A percentile compares a stretch with the other conserved stretches of the same genome.
These are phyloP conservation scores for Raffaelea deltoideospora DNA, from an alignment of 2,329 filamentous ascomycete species.

Conservation along the genomic window DNA sequence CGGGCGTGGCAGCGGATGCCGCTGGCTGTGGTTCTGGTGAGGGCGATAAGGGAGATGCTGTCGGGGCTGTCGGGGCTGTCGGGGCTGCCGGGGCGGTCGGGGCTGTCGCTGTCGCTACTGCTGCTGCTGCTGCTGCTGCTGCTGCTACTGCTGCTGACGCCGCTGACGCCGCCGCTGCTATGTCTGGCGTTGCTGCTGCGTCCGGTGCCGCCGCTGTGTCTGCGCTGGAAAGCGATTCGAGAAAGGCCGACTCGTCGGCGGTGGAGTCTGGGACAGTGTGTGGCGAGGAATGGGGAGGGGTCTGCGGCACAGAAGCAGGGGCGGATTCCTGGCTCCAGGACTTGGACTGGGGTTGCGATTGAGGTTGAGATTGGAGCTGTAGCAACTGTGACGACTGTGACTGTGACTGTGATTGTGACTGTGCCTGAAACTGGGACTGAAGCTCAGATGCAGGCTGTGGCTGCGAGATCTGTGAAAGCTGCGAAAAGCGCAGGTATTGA, in stretches of 20 bases:
- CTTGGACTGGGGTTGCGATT: background rate
- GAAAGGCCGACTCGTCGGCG: too few species aligned
- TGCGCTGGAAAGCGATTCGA: too few species aligned
- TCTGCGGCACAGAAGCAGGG: background rate
- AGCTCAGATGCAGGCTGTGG: background rate
- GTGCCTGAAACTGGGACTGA: background rate
- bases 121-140: background rate
- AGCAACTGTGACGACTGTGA: background rate
- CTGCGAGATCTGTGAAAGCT: background rate
- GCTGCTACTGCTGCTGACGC: too few species aligned
- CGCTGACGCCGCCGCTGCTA: too few species aligned
- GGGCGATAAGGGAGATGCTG: background rate
- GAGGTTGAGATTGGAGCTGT: background rate
- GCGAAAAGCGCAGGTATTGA: constrained; percentile 3
- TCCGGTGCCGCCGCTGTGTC: background rate
- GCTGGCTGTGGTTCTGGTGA: background rate
- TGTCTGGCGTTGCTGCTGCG: background rate
- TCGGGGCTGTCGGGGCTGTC: too few species aligned
- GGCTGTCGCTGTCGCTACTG: background rate
- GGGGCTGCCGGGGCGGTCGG: too few species aligned
- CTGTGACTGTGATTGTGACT: background rate
- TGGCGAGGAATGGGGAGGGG: background rate
- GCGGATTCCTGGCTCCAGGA: too few species aligned
- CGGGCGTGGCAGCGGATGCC: background rate
- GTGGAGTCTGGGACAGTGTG: constrained; percentile 9